Evolutionary conservation across 78 protist species (phyloP).

Genomic region (Dictyostelium capitatum): DNA sequence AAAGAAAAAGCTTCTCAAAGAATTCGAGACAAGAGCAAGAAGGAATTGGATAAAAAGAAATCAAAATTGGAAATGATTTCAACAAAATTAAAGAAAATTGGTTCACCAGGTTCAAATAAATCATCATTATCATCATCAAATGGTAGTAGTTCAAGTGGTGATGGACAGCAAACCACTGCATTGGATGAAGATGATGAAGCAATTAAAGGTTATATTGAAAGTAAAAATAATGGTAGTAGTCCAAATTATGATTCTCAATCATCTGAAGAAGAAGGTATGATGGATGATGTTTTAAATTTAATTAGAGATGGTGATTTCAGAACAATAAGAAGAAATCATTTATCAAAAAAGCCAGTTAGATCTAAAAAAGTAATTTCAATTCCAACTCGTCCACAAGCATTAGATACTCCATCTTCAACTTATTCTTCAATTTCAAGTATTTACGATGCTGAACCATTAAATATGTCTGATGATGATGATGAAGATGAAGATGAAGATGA

Average conservation of each 20-base stretch:
- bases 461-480: constrained; percentile 19
- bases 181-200: constrained; percentile 59
- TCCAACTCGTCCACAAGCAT: constrained; percentile 27
- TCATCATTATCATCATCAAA: neutral
- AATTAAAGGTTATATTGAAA: constrained; percentile 23
- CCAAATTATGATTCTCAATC: neutral
- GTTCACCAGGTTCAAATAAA: neutral
- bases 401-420: constrained; percentile 39
- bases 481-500: constrained; percentile 43
- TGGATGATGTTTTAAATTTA: constrained; percentile 67
- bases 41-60: neutral
- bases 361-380: neutral
- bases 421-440: constrained; percentile 36
- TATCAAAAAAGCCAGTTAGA: constrained; percentile 26
- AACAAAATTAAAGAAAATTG: neutral
- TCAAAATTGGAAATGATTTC: neutral
- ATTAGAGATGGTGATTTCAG: constrained; percentile 80
- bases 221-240: neutral
- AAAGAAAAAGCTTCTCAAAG: constrained; percentile 34
- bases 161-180: neutral
- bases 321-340: constrained; percentile 37
- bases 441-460: constrained; percentile 70
- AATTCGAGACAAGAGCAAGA: constrained; percentile 22
- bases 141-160: neutral
- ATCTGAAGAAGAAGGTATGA: constrained; percentile 70